These are phyloP conservation scores for Thelonectria discophora DNA, from an alignment of 2,329 filamentous ascomycete genomes.

Conservation along the genomic window DNA sequence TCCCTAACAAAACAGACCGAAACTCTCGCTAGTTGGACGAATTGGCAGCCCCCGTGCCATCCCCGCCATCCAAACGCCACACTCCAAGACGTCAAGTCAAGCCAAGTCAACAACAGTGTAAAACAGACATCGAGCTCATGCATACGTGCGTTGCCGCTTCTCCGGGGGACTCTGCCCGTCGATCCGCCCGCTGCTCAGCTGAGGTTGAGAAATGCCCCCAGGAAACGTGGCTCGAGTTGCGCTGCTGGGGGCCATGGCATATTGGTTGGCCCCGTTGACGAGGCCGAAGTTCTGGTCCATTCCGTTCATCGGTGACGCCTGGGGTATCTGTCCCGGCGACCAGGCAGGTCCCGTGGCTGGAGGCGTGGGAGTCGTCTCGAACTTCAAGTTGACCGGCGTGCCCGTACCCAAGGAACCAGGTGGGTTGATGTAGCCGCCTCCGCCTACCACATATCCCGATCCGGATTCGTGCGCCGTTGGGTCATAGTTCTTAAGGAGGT, in stretches of 20 bases:
- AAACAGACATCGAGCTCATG: conserved; percentile 30
- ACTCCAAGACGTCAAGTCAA: conserved; percentile 34
- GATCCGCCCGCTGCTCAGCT: conserved; percentile 40
- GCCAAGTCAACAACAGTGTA: conserved; percentile 22
- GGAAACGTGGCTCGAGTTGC: conserved; percentile 43
- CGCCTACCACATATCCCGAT: conserved; percentile 46
- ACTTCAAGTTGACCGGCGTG: conserved; percentile 52
- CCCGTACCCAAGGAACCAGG: conserved; percentile 39
- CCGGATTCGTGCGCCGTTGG: conserved; percentile 56
- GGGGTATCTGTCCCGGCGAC: conserved; percentile 62
- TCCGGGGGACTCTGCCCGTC: conserved; percentile 58
- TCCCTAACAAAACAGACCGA: conserved; percentile 29
- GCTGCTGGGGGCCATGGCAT: conserved; percentile 47
- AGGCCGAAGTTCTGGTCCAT: conserved; percentile 59
- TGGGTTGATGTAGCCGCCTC: conserved; percentile 49
- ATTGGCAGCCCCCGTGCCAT: conserved; percentile 22
- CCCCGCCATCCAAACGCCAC: conserved; percentile 37
- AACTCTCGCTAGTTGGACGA: conserved; percentile 19
- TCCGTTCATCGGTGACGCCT: conserved; percentile 55
- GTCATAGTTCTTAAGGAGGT: conserved; percentile 73
- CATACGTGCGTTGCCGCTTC: conserved; percentile 59
- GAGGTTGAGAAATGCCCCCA: conserved; percentile 34
- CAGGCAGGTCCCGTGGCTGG: conserved; percentile 59
- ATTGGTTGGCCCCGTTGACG: conserved; percentile 53
- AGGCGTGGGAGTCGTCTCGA: conserved; percentile 65